Evolutionary conservation across 108 stramenopile species (phyloP), one percentile per base, ranked within the genome.

Genomic region (Hondaea fermentalgiana): DNA sequence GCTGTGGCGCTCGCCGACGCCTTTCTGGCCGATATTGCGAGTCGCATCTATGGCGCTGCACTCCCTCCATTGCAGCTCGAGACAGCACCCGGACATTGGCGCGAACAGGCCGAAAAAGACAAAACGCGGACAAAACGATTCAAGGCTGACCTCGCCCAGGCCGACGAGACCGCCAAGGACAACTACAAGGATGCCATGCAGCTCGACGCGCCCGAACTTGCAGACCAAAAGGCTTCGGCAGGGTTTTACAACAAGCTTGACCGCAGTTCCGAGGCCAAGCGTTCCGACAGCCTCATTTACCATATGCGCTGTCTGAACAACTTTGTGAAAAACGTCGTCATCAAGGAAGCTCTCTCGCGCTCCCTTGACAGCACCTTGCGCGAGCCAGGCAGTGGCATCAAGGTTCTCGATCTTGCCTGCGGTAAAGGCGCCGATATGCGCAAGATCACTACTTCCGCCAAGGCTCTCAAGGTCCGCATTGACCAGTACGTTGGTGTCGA

Each of bases 401-500:
- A 95, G 16, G 95, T 99, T 4, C 91, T 99, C 72, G 99, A 99
- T 90, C 92, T 99, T 87, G 99, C 98, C 6, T 98, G 98, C 90
- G 99, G 99, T 5, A 99, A 99, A 72, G 99, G 99, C 72, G 99
- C 98, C n/a, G 99, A 99, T 91, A 91, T 99, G 35, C 91, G 91
- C 71, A 99, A 99, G 89, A 98, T 83, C n/a, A 83, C 28, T 1
- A 83, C 23, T 12, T 12, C 76, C 12, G 45, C 49, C 3, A 47
- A 53, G 12, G 12, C 97, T 97, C 90, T 89, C 10, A 88, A 94
- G 83, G 95, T 95, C 89, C 88, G 60, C 21, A 93, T 98, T 49
- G 93, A 91, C 29, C 92, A 94, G 58, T 99, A 99, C 87, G 97
- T 97, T 1, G 99, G 98, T 43, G 95, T 97, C 28, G 99, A 99